These are phyloP conservation scores for Monosporozyma solicola DNA, from an alignment of 805 yeast species.

Conservation along the genomic window DNA sequence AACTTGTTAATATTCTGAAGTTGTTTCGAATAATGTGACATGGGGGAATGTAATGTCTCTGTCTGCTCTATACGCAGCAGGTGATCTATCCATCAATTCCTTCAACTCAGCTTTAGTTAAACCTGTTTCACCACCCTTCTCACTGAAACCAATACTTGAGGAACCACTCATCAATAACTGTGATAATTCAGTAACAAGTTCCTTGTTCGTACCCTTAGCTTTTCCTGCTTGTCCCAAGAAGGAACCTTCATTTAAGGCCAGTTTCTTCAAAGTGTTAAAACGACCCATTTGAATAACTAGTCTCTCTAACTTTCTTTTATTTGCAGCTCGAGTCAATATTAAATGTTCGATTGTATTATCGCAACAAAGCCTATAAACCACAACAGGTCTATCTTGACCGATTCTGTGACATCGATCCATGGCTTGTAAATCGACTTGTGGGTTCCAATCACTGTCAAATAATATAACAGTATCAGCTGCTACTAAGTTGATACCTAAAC, in stretches of 20 bases:
- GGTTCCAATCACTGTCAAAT: conserved; percentile 95
- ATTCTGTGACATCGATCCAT: conserved; percentile 93
- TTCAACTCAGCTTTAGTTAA: conserved; percentile 37
- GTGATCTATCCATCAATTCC: conserved; percentile 43
- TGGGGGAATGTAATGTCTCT: conserved; percentile 27
- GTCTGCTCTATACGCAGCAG: conserved; percentile 33
- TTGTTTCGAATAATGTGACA: conserved; percentile 33
- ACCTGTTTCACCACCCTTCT: conserved; percentile 13
- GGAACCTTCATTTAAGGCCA: conserved; percentile 28
- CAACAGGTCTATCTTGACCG: conserved; percentile 80
- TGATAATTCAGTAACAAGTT: conserved; percentile 34
- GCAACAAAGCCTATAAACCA: conserved; percentile 68
- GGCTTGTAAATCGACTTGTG: conserved; percentile 93
- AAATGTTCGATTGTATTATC: conserved; percentile 78
- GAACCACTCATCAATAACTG: conserved; percentile 34
- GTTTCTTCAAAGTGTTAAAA: conserved; percentile 37
- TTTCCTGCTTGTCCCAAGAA: conserved; percentile 14
- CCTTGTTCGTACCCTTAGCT: conserved; percentile 21
- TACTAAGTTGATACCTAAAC: conserved; percentile 78
- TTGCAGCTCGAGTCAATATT: conserved; percentile 65
- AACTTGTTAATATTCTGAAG: conserved; percentile 15
- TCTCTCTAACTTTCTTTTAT: conserved; percentile 70
- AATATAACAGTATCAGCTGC: conserved; percentile 85
- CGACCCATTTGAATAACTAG: conserved; percentile 62
- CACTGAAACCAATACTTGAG: conserved; percentile 29